Conservation (phyloP, 768 basidiomycete species). For the Boletus reticulatus region DNA sequence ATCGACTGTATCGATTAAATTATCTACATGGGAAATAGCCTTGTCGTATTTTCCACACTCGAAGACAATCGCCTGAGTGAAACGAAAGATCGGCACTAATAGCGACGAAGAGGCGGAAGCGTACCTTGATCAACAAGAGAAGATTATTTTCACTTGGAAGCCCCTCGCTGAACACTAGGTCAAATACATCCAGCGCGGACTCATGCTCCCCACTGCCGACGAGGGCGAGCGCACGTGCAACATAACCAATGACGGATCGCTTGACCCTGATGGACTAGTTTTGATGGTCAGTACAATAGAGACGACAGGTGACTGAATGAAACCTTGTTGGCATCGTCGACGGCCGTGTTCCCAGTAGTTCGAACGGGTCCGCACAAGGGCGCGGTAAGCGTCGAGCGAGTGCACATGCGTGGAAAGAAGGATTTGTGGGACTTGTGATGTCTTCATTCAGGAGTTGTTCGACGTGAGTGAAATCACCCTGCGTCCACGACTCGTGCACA, state of each 20-base stretch:
- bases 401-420: background rate
- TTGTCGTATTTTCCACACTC: background rate
- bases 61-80: background rate
- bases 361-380: background rate
- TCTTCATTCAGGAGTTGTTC: conserved; percentile 4
- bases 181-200: background rate
- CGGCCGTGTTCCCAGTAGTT: background rate
- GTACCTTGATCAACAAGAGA: conserved; percentile 11
- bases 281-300: background rate
- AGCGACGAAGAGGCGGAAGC: background rate
- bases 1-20: no score
- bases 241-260: conserved; percentile 5
- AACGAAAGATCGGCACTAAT: background rate
- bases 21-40: no score
- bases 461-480: background rate
- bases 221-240: background rate
- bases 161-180: conserved; percentile 1
- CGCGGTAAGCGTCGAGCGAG: conserved; percentile 3
- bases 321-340: conserved; percentile 11
- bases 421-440: background rate
- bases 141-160: background rate
- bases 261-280: conserved; percentile 1
- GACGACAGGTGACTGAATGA: rapidly evolving
- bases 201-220: background rate
- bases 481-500: background rate